Conservation (phyloP, 2,329 filamentous ascomycete genomes). For the Paecilomyces niveus region DNA sequence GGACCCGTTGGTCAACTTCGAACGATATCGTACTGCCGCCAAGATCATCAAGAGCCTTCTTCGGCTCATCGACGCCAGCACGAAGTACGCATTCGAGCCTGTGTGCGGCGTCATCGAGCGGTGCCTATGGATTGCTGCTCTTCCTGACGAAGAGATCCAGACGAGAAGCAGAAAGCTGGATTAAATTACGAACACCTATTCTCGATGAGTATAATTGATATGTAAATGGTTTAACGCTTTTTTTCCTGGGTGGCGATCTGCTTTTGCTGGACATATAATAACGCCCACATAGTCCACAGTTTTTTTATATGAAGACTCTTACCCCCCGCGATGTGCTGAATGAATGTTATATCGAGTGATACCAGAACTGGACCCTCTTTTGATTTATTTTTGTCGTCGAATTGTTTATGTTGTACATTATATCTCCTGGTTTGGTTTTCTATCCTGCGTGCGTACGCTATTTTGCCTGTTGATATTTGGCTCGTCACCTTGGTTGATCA, state of each 20-base stretch:
- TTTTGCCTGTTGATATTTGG: not conserved
- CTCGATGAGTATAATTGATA: not conserved
- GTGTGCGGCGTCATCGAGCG: constrained; percentile 53
- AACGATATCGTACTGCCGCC: constrained; percentile 59
- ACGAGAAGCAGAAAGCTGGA: constrained; percentile 38
- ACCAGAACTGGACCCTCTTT: not conserved
- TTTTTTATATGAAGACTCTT: not conserved
- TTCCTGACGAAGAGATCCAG: constrained; percentile 53
- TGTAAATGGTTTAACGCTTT: not conserved
- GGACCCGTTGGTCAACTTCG: constrained; percentile 59
- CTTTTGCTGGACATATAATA: not conserved
- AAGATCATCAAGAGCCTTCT: constrained; percentile 58
- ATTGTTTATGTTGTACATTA: not conserved
- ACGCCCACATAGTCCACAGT: not conserved
- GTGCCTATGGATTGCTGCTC: constrained; percentile 57
- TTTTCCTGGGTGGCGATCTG: not conserved
- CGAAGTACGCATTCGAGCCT: constrained; percentile 53
- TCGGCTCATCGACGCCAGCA: constrained; percentile 56
- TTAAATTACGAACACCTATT: constrained; percentile 11
- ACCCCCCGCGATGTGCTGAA: not conserved
- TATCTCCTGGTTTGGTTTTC: not conserved
- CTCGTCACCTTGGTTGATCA: not conserved
- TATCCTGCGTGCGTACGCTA: not conserved
- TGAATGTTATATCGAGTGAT: not conserved
- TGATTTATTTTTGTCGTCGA: not conserved